phyloP scores from a whole-genome alignment of 805 yeast genomes.

The Grigorovia humatica region DNA sequence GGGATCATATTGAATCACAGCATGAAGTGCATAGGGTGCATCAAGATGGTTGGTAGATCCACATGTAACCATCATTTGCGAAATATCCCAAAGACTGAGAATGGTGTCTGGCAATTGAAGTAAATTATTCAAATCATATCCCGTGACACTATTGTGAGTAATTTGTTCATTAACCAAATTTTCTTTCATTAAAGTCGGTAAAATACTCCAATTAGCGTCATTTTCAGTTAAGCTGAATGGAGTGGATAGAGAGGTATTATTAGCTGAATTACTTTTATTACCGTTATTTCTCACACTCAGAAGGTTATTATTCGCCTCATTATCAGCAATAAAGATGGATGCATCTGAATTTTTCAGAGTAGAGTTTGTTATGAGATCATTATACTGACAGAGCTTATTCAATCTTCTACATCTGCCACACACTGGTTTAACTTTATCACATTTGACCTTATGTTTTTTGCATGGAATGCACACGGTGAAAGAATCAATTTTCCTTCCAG shows the following conservation, averaged over 20 bases:
- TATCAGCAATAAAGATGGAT: background rate
- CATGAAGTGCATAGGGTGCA: slow-evolving; percentile 11
- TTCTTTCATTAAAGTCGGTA: background rate
- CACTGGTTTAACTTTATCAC: slow-evolving; percentile 15
- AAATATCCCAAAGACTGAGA: slow-evolving; percentile 11
- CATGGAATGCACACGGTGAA: slow-evolving; percentile 11
- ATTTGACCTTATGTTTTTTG: slow-evolving; percentile 11
- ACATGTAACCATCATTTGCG: slow-evolving; percentile 9
- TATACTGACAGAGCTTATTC: slow-evolving; percentile 9
- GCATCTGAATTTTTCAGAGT: background rate
- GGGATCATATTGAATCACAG: slow-evolving; percentile 10
- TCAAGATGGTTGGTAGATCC: slow-evolving; percentile 12
- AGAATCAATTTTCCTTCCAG: background rate
- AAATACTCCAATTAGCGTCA: background rate
- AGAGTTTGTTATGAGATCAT: background rate
- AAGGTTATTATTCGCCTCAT: too few species aligned
- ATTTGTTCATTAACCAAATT: too few species aligned
- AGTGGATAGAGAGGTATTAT: background rate
- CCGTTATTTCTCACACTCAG: too few species aligned
- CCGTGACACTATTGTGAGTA: too few species aligned
- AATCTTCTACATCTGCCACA: slow-evolving; percentile 12
- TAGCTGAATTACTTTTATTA: too few species aligned
- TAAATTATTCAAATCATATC: background rate
- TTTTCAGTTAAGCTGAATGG: background rate
- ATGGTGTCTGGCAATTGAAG: background rate